A percentile compares a stretch with the other conserved stretches of the same genome.
phyloP scores from a whole-genome alignment of 1,139 yeast species.

The Dujonia santamariae region DNA sequence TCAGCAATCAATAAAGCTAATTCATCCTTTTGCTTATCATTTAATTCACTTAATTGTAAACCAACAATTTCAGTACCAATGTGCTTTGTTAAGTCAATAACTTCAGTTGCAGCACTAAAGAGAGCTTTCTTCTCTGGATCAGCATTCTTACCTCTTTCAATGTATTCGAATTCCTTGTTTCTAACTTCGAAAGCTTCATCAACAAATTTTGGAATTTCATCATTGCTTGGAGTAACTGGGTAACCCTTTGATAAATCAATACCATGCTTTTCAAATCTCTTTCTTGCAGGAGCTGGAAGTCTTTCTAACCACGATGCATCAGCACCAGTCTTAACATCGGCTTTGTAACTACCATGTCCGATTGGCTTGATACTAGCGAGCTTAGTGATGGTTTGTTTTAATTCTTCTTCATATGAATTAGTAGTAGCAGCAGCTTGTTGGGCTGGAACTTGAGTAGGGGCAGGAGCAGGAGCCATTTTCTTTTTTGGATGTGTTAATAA shows the following conservation, averaged over 20 bases:
- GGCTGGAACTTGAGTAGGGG: background rate
- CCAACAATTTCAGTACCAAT: constrained; percentile 47
- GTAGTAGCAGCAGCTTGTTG: background rate
- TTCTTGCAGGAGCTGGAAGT: constrained; percentile 31
- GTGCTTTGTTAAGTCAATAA: constrained; percentile 34
- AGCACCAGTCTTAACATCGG: constrained; percentile 5
- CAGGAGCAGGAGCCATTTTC: constrained; percentile 5
- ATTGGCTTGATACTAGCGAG: constrained; percentile 19
- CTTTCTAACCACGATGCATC: constrained; percentile 10
- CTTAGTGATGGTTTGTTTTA: constrained; percentile 14
- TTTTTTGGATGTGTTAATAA: background rate
- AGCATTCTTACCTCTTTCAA: constrained; percentile 37
- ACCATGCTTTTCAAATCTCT: constrained; percentile 30
- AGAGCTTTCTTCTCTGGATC: constrained; percentile 43
- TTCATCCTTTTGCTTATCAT: constrained; percentile 44
- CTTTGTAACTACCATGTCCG: constrained; percentile 12
- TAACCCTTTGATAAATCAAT: constrained; percentile 42
- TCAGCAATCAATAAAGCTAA: constrained; percentile 49
- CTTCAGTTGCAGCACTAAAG: constrained; percentile 39
- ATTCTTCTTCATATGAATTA: constrained; percentile 11
- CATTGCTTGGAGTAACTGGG: constrained; percentile 27
- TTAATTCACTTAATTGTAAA: constrained; percentile 37
- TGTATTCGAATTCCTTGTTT: constrained; percentile 25
- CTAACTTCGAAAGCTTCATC: constrained; percentile 41
- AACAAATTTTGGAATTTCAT: constrained; percentile 31